Conservation (phyloP, 306 rosid species). For the Medicago lupulina region DNA sequence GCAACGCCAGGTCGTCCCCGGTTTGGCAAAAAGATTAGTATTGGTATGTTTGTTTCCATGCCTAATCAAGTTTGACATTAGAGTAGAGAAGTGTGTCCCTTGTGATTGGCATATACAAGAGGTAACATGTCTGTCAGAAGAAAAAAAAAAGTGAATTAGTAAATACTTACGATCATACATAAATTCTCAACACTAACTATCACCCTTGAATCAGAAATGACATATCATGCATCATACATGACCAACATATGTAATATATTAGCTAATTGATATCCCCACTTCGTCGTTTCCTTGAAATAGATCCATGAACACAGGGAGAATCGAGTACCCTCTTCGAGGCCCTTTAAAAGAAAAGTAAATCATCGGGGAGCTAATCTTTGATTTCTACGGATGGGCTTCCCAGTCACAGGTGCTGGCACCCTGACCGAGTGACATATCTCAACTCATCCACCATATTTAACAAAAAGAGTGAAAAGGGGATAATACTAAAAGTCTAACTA, state of each 20-base stretch:
- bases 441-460: not conserved
- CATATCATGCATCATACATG: not conserved
- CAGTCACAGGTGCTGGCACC: not conserved
- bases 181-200: slow-evolving; percentile 23
- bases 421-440: not conserved
- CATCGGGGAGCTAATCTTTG: not conserved
- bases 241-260: not conserved
- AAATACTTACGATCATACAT: slow-evolving; percentile 2
- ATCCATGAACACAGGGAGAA: not conserved
- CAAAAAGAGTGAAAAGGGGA: not conserved
- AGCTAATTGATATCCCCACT: not conserved
- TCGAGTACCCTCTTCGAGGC: not conserved
- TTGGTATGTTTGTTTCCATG: slow-evolving; percentile 26
- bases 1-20: slow-evolving; percentile 41
- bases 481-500: not conserved
- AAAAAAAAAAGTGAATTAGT: slow-evolving; percentile 28
- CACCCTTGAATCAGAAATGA: slow-evolving; percentile 8
- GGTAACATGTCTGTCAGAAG: slow-evolving; percentile 63
- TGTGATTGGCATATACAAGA: slow-evolving; percentile 76
- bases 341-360: not conserved
- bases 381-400: not conserved
- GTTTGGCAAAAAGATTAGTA: slow-evolving; percentile 37
- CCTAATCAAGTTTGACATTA: slow-evolving; percentile 84
- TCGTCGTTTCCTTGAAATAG: not conserved
- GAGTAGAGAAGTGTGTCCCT: slow-evolving; percentile 91